phyloP scores from a whole-genome alignment of 257 asterid species.

The Solanum ossicruentum region DNA sequence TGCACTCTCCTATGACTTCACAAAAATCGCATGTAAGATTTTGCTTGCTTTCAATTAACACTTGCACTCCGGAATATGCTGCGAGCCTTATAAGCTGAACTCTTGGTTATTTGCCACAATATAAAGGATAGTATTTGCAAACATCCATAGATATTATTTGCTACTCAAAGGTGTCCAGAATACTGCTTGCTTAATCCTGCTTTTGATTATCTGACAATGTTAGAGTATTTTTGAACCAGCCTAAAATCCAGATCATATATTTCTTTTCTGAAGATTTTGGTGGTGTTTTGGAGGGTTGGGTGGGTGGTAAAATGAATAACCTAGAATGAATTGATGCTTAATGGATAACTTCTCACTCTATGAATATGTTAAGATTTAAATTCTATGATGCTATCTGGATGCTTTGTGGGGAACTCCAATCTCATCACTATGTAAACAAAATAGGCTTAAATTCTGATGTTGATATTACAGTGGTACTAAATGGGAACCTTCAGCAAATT shows the following conservation, averaged over 20 bases:
- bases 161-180: background rate
- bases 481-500: background rate
- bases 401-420: background rate
- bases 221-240: background rate
- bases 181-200: background rate
- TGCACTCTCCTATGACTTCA: constrained; percentile 24
- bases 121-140: background rate
- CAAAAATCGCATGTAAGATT: constrained; percentile 27
- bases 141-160: background rate
- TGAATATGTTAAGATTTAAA: background rate
- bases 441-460: background rate
- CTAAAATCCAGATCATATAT: background rate
- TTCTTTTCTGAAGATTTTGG: background rate
- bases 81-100: background rate
- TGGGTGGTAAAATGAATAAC: background rate
- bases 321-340: background rate
- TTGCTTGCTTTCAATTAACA: background rate
- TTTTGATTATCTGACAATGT: background rate
- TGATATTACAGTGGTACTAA: background rate
- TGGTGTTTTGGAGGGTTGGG: background rate
- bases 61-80: background rate
- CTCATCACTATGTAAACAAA: background rate
- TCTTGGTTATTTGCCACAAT: background rate
- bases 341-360: background rate
- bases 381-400: background rate